Evolutionary conservation across 2,329 filamentous ascomycete species (phyloP).

Genomic region (Alternaria sp.): DNA sequence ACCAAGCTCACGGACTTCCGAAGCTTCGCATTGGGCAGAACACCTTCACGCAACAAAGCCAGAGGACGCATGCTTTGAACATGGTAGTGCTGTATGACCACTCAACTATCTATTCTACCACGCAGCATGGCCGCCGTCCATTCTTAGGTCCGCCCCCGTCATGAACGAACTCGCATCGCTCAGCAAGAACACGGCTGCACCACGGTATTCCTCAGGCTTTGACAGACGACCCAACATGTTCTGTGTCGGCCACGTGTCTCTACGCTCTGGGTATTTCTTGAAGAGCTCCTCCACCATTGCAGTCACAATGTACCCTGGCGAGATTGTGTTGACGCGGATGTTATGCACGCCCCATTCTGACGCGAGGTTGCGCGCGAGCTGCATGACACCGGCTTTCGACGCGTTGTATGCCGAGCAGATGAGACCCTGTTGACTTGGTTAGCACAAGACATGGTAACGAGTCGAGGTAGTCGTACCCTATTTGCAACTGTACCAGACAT

Average conservation of each 20-base stretch:
- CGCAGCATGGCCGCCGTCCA: slow-evolving; percentile 51
- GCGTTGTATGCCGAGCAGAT: slow-evolving; percentile 78
- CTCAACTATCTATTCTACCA: slow-evolving; percentile 37
- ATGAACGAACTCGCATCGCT: slow-evolving; percentile 54
- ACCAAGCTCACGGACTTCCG: slow-evolving; percentile 15
- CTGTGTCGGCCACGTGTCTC: slow-evolving; percentile 77
- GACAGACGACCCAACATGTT: slow-evolving; percentile 75
- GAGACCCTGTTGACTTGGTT: slow-evolving; percentile 61
- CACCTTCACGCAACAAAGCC: not conserved
- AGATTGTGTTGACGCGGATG: slow-evolving; percentile 84
- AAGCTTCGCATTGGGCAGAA: slow-evolving; percentile 17
- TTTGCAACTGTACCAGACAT: slow-evolving; percentile 71
- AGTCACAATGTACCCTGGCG: slow-evolving; percentile 81
- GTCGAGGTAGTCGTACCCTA: slow-evolving; percentile 60
- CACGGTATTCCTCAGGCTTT: slow-evolving; percentile 48
- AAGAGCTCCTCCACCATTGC: slow-evolving; percentile 87
- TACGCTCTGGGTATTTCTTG: slow-evolving; percentile 73
- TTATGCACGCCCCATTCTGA: slow-evolving; percentile 76
- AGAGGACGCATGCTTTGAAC: not conserved
- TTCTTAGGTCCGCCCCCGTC: slow-evolving; percentile 51
- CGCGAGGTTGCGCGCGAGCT: slow-evolving; percentile 75
- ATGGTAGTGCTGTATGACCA: not conserved
- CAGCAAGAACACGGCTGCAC: slow-evolving; percentile 51
- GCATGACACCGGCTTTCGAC: slow-evolving; percentile 77
- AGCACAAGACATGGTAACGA: slow-evolving; percentile 12